phyloP scores from a whole-genome alignment of 805 yeast genomes.

The Suhomyces sp. region DNA sequence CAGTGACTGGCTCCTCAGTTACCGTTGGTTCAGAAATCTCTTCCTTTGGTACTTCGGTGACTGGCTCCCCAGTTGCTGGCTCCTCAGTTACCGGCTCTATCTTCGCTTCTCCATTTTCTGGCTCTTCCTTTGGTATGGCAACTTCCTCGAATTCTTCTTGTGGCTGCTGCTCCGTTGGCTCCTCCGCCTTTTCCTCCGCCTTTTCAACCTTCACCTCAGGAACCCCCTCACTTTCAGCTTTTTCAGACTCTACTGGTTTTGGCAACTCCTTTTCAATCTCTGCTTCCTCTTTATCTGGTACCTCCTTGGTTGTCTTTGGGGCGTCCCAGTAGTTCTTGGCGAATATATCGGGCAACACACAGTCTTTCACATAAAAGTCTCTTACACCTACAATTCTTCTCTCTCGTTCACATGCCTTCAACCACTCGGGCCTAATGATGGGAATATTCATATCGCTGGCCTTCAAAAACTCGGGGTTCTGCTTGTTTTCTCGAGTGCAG shows the following conservation, averaged over 20 bases:
- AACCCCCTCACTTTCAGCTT: too few species aligned
- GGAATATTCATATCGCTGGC: slow-evolving; percentile 89
- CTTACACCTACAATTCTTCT: slow-evolving; percentile 90
- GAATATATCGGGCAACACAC: slow-evolving; percentile 42
- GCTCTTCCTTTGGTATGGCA: neutral
- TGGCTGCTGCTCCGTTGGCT: neutral
- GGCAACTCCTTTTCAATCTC: neutral
- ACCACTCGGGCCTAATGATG: slow-evolving; percentile 94
- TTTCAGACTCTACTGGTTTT: too few species aligned
- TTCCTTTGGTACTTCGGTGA: neutral
- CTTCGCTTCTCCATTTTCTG: neutral
- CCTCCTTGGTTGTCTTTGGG: too few species aligned
- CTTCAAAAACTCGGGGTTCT: slow-evolving; percentile 67
- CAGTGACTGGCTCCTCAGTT: neutral
- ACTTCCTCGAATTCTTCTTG: neutral
- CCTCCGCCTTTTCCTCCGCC: neutral
- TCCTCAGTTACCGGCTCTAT: too few species aligned
- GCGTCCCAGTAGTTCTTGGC: slow-evolving; percentile 36
- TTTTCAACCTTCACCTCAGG: neutral
- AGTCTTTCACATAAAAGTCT: slow-evolving; percentile 68
- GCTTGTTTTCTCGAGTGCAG: slow-evolving; percentile 58
- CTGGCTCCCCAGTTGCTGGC: too few species aligned
- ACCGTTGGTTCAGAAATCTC: too few species aligned
- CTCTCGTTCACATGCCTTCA: slow-evolving; percentile 87
- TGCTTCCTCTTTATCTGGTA: neutral